A percentile compares a stretch with the other conserved stretches of the same genome.
These are phyloP conservation scores for Inga laurina DNA, from an alignment of 306 rosid genomes.

Conservation along the genomic window DNA sequence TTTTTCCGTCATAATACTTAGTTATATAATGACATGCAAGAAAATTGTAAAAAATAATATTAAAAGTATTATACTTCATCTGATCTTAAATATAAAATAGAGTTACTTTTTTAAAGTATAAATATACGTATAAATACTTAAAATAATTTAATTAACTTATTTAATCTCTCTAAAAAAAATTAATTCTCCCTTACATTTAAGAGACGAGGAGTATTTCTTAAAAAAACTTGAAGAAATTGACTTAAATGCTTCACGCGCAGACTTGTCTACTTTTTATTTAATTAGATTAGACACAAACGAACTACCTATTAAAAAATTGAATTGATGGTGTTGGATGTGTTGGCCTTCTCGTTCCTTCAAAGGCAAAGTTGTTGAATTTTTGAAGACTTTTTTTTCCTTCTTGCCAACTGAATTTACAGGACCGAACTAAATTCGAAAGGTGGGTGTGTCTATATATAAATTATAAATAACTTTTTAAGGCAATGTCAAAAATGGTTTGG, in stretches of 20 bases:
- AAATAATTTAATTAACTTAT: too few species aligned
- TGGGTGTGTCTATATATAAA: constrained; percentile 18
- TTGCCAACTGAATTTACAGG: neutral
- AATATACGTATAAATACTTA: too few species aligned
- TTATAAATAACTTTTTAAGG: constrained; percentile 8
- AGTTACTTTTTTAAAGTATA: too few species aligned
- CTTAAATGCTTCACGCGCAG: neutral
- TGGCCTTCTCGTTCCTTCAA: constrained; percentile 29
- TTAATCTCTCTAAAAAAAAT: too few species aligned
- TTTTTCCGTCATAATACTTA: neutral
- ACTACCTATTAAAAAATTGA: neutral
- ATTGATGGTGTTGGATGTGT: neutral
- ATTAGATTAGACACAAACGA: neutral
- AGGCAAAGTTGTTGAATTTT: constrained; percentile 23
- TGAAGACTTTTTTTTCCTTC: neutral
- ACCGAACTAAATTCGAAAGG: constrained; percentile 20
- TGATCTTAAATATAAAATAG: too few species aligned
- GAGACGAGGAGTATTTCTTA: too few species aligned
- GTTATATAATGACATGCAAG: neutral
- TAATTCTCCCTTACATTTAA: too few species aligned
- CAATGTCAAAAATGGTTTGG: neutral
- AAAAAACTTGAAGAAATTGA: neutral
- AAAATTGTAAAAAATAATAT: neutral
- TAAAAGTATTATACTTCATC: neutral
- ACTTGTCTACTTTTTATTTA: neutral